Base-by-base conservation (phyloP, 768 basidiomycete genomes). In the Kwoniella pini region DNA sequence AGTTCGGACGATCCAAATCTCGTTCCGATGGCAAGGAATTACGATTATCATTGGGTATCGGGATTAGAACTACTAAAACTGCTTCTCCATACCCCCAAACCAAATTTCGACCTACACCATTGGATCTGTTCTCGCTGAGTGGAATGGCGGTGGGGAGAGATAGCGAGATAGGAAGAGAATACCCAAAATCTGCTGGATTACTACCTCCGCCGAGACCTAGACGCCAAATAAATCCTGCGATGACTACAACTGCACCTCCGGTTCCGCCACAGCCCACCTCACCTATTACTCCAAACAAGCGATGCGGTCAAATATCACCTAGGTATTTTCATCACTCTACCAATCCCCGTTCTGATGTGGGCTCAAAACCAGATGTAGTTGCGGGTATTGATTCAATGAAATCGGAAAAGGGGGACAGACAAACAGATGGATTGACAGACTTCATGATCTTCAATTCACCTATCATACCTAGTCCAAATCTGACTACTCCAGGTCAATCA, bases 201-300 rank as follows among this genome's bases (percentile, higher is more conserved):
- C 27, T 46, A 21, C 55, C 55, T 48, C 55, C 55, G 13, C 55
- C 55, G 26, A 30, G 55, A 39, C 44, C 55, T 22, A 28, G 45
- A 45, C 9, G 43, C 1, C 46, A 49, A 36, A 48, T 43, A 3
- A 24, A 30, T 7, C 28, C 55, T 12, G 44, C 15, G 15, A 21
- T 26, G 28, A 36, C 5, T 10, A 10, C 48, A n/a, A 12, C 48
- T 4, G 15, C 30, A 12, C 17, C n/a, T 6, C 42, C 17, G 13
- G 17, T 45, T 9, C 43, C 5, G 13, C 40, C 19, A 22, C 38
- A 42, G 31, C 44, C 21, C 13, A 26, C 31, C 17, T 56, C 42
- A 19, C 13, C 11, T 28, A 21, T 9, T n/a, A 48, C 55, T 21
- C 44, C 39, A 17, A 48, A 27, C 17, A 27, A 3, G 1, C 9